Evolutionary conservation across 345 rosid species (phyloP), one percentile per base, ranked within the genome.

Genomic region (Balakata baccata): DNA sequence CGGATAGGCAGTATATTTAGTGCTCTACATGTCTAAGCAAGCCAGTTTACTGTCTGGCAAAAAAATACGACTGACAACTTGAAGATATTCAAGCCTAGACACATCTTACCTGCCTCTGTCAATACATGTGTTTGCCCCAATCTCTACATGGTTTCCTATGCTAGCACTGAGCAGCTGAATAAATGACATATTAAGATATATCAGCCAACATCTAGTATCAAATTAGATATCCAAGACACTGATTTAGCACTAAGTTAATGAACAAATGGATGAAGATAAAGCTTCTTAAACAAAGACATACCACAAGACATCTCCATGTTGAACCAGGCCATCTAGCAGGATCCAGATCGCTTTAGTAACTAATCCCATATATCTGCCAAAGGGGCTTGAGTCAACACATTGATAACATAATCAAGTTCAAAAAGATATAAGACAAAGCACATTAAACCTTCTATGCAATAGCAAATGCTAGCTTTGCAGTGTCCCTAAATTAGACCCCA

Each of bases 271-370:
- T 16, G 11, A 38, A 66, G 13, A n/a, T 20, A 17, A 22, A 29
- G 56, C 37, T 53, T 51, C 53, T 23, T 16, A 8, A 13, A 50
- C 47, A 67, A 47, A 29, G 3, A 64, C 77, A 61, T 87, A 94
- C 99, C 92, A 75, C 41, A 64, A 95, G 88, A 83, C 97, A 90
- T 86, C 92, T 87, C 99, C 99, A 95, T 84, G 91, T 95, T 17
- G 99, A 95, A 73, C 89, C 87, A 71, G 94, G 90, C 99, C 99
- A 95, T 78, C 98, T 81, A 68, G 79, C 71, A 74, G 98, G 98
- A 85, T 95, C 99, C 54, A 89, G 69, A 69, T 95, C 99, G 72
- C 89, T 66, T 94, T 91, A 50, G 89, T 85, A 82, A 95, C 87
- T 66, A 93, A 79, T 66, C 99, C 99, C 34, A 87, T 81, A 76